phyloP scores from a whole-genome alignment of 352 stramenopile species.

The Phytopythium aichiense region DNA sequence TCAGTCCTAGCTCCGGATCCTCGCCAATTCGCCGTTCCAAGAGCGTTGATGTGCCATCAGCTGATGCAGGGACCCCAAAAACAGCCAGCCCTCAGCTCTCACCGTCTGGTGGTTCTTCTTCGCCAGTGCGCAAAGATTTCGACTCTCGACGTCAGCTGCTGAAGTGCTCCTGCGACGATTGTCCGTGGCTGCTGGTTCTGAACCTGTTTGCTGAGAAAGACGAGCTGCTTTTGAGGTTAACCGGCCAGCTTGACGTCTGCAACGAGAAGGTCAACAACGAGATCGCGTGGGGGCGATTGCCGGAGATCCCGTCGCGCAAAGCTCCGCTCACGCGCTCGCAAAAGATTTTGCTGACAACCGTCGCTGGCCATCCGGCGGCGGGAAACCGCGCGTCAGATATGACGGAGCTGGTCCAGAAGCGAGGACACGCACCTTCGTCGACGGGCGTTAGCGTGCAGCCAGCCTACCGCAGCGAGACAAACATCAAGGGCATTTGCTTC shows the following conservation, averaged over 20 bases:
- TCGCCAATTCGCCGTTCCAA: slow-evolving; percentile 1
- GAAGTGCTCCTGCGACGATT: slow-evolving; percentile 63
- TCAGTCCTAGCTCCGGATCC: not conserved
- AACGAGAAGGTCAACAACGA: slow-evolving; percentile 74
- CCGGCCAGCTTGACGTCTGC: slow-evolving; percentile 62
- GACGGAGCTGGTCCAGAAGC: slow-evolving; percentile 56
- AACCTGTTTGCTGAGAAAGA: slow-evolving; percentile 70
- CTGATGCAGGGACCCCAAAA: not conserved
- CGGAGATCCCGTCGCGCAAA: slow-evolving; percentile 59
- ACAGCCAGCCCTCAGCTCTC: not conserved
- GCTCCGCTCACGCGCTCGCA: slow-evolving; percentile 59
- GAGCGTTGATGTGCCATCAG: not conserved
- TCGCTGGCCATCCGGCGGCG: slow-evolving; percentile 26
- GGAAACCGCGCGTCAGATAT: slow-evolving; percentile 42
- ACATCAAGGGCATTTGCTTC: slow-evolving; percentile 83
- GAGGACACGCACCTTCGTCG: slow-evolving; percentile 20
- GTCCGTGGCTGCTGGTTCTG: slow-evolving; percentile 69
- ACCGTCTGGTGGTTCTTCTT: slow-evolving; percentile 9
- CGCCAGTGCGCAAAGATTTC: slow-evolving; percentile 17
- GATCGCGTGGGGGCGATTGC: slow-evolving; percentile 68
- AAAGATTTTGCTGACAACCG: slow-evolving; percentile 49
- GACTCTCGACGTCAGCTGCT: slow-evolving; percentile 44
- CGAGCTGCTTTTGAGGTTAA: slow-evolving; percentile 66
- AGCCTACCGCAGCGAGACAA: slow-evolving; percentile 78
- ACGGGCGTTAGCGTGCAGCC: slow-evolving; percentile 39